Evolutionary conservation across 1,284 basidiomycete genomes (phyloP), one percentile per base, ranked within the genome.

Genomic region (Puccinia triticina): DNA sequence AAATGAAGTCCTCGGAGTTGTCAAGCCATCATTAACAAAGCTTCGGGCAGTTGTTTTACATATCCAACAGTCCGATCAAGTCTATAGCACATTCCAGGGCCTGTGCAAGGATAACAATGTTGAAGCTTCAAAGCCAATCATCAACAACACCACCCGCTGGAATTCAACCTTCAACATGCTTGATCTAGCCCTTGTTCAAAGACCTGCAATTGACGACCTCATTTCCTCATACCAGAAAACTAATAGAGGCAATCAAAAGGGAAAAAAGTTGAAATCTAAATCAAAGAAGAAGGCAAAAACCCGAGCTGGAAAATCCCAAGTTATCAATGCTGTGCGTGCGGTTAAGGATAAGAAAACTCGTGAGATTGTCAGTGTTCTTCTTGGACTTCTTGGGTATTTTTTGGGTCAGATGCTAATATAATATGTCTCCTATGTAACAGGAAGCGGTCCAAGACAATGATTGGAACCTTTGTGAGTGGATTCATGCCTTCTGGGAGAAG

Each of bases 51-150:
- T 64, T 32, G 21, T 64, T 32, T 64, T 64, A 37, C 61, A 64
- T 37, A 64, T 64, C 61, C 26, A 26, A 64, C 61, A 64, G 34
- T 64, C 61, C 18, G 26, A 64, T 64, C 21, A 64, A 64, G 61
- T 64, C 61, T 64, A 8, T 37, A 21, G 61, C 61, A 64, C 29
- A 23, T 59, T 59, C 29, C 55, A 59, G 55, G 55, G 55, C 8
- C 55, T 59, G 5, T 59, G 61, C 61, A 4, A 8, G 5, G n/a
- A 64, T 8, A 64, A 37, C 34, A 16, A 37, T 32, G 34, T 64
- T 26, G 32, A 64, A 64, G 7, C 21, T 2, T 64, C 34, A 37
- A 64, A 32, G 21, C 61, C 26, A 16, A 64, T 64, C 61, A 64
- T 64, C 61, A 64, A n/a, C 61, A 64, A 64, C 18, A 11, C 61